phyloP scores from a whole-genome alignment of 176 grass and related monocot species.

The bread wheat (Triticum aestivum) region DNA sequence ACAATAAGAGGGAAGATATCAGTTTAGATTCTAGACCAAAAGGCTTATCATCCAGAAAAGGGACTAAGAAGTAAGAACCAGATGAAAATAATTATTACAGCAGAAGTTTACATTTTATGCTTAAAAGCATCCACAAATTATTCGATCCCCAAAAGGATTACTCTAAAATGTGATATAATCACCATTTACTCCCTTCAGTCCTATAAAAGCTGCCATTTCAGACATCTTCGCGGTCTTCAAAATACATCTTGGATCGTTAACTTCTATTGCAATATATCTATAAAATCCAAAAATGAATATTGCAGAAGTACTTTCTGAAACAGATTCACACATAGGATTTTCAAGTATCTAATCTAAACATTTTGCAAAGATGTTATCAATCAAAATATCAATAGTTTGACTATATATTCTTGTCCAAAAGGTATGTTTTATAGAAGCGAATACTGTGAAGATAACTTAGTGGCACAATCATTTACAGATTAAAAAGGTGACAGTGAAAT shows the following conservation, averaged over 20 bases:
- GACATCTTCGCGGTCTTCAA: neutral
- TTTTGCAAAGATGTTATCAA: neutral
- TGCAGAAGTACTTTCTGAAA: neutral
- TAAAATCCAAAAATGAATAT: neutral
- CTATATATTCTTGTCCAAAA: neutral
- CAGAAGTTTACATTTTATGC: neutral
- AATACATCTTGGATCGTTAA: slow-evolving; percentile 1
- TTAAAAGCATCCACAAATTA: neutral
- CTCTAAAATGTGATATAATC: neutral
- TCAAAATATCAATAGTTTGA: neutral
- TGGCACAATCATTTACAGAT: neutral
- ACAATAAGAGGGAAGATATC: slow-evolving; percentile 12
- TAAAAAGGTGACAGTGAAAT: neutral
- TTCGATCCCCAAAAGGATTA: neutral
- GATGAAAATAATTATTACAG: neutral
- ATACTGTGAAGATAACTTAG: neutral
- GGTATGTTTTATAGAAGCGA: neutral
- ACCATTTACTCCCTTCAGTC: neutral
- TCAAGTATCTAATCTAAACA: neutral
- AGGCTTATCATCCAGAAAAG: neutral
- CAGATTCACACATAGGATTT: neutral
- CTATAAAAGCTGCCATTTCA: neutral
- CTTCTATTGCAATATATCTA: neutral
- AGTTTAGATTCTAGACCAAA: slow-evolving; percentile 24
- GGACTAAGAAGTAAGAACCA: neutral